Conservation (phyloP, 352 stramenopile genomes). For the Phytophthora chlamydospora region DNA sequence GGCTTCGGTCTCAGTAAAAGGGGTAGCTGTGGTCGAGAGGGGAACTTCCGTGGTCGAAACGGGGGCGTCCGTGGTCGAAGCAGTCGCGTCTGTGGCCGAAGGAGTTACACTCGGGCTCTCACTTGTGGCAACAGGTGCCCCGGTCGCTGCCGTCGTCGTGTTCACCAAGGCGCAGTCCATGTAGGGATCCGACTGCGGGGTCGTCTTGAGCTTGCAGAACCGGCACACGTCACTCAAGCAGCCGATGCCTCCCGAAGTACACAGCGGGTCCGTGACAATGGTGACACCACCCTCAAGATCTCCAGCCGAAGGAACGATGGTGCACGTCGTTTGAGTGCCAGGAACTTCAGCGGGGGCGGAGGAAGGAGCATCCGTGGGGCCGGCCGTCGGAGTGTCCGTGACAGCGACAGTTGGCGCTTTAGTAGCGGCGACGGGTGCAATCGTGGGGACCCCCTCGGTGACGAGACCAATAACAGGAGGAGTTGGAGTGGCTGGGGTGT, state of each 20-base stretch:
- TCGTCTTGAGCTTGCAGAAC: constrained; percentile 43
- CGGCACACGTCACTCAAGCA: constrained; percentile 41
- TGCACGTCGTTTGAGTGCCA: constrained; percentile 2
- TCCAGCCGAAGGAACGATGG: constrained; percentile 19
- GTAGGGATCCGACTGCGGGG: constrained; percentile 27
- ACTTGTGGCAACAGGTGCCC: constrained; percentile 1
- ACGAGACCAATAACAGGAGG: background rate
- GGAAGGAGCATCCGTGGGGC: constrained; percentile 1
- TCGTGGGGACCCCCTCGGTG: background rate
- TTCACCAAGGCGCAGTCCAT: constrained; percentile 25
- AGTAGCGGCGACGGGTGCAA: background rate
- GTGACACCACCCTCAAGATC: constrained; percentile 36
- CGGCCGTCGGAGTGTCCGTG: constrained; percentile 1
- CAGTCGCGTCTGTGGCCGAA: background rate
- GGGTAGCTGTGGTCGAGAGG: background rate
- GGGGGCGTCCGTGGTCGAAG: background rate
- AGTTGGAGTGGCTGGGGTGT: constrained; percentile 1
- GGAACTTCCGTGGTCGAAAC: background rate
- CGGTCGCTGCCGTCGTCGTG: background rate
- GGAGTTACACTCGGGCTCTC: constrained; percentile 1
- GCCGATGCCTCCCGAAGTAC: constrained; percentile 34
- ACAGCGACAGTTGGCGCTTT: background rate
- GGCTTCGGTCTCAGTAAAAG: constrained; percentile 10
- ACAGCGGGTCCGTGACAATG: constrained; percentile 34
- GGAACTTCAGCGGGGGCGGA: background rate